Evolutionary conservation across 208 protist species (phyloP), one percentile per base, ranked within the genome.

Genomic region (Borovskyia barvae): DNA sequence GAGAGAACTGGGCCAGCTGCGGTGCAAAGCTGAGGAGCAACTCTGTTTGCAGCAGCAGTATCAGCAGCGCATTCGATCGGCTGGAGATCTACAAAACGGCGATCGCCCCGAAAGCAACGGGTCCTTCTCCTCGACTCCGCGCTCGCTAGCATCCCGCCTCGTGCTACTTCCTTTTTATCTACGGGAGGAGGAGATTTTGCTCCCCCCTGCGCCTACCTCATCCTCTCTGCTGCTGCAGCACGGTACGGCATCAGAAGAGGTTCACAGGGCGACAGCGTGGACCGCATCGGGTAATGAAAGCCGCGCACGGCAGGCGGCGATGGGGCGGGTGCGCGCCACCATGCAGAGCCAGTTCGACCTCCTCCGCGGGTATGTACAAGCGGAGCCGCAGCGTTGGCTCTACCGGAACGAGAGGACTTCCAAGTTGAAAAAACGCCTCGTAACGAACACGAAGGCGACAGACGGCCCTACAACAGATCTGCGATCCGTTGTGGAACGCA

Each of bases 101-200:
- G n/a, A n/a, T n/a, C n/a, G n/a, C n/a, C n/a, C n/a, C n/a, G n/a
- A n/a, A n/a, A n/a, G n/a, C n/a, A n/a, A n/a, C n/a, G n/a, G n/a
- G n/a, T n/a, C n/a, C n/a, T n/a, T n/a, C n/a, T n/a, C n/a, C n/a
- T 40, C n/a, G n/a, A 39, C 35, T 14, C 8, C 35, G 28, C 43
- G 14, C 33, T 14, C 14, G 67, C 58, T 8, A 7, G 49, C 24
- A 14, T 78, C 25, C 30, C 37, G 30, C 8, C 82, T 88, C 24
- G 33, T 48, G 2, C 33, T 92, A 1, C 49, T 87, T 28, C 83
- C 82, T 3, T 78, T 95, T 53, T 76, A 92, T 55, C 57, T 94
- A 15, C 58, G 68, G 5, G 88, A 94, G 61, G 67, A 69, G 1
- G 85, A 78, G 47, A 72, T 94, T 6, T 33, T 94, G 0, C 20